Evolutionary conservation across 306 rosid genomes (phyloP), one percentile per base, ranked within the genome.

Genomic region (Begonia fuchsioides): DNA sequence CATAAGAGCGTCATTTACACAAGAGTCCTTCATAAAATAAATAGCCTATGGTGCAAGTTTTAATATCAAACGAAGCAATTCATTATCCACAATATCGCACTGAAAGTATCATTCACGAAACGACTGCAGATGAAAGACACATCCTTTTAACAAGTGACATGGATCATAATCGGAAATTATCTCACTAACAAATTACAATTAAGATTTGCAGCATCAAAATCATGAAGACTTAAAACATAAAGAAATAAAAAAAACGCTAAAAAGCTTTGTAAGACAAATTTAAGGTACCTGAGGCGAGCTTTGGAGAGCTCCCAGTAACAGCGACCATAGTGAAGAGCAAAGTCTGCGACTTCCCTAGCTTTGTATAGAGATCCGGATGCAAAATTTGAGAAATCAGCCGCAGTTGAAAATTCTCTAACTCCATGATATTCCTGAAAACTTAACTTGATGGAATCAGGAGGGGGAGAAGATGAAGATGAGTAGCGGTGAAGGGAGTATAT

Each of bases 231-330:
- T 11, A 56, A 15, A 45, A 44, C 3, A 12, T 13, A 32, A 45
- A 45, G 26, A 38, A 15, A 47, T 9, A 50, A 3, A 16, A 3
- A 16, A 46, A 15, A 35, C 18, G 48, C 47, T 14, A 18, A 40
- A 38, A 1, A 26, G 47, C 47, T 32, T 0, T 11, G 15, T 35
- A 8, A 9, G 50, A 8, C 16, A 18, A 18, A 17, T 32, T 10
- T 15, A 8, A 47, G 9, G 51, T 59, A 82, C 94, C 87, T 80
- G 46, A 87, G 94, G 63, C 85, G 94, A 54, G 94, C 93, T 59
- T 80, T 87, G 67, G 96, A 83, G 64, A 78, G 88, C 67, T 88
- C 80, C 76, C 82, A 78, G 58, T 88, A 83, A 71, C 96, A 88
- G 35, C 69, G 79, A 26, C 72, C 79, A 53, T 81, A 79, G 71